Conservation (phyloP, 2,329 filamentous ascomycete genomes). For the Nakataea oryzae region DNA sequence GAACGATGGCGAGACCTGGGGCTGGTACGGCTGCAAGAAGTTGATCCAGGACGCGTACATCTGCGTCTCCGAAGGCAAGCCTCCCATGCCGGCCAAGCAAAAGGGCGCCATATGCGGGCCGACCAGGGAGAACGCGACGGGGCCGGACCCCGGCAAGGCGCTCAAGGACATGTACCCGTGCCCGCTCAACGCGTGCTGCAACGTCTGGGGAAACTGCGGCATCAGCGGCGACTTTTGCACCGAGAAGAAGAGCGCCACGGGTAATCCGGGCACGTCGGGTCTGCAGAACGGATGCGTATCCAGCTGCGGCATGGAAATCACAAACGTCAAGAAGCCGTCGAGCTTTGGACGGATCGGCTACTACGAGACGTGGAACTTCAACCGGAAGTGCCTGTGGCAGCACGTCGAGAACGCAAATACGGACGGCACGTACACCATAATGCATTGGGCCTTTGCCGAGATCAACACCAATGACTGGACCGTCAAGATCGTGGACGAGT, state of each 20-base stretch:
- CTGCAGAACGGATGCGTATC: constrained; percentile 20
- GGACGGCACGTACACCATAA: constrained; percentile 6
- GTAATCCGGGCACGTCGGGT: constrained; percentile 20
- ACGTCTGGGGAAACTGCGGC: constrained; percentile 6
- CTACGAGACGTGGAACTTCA: constrained; percentile 22
- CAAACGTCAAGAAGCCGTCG: neutral
- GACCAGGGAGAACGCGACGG: constrained; percentile 12
- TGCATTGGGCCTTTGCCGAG: constrained; percentile 21
- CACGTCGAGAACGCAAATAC: constrained; percentile 17
- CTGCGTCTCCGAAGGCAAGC: constrained; percentile 21
- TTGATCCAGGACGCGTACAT: constrained; percentile 16
- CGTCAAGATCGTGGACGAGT: constrained; percentile 10
- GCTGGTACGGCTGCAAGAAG: constrained; percentile 3
- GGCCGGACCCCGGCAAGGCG: constrained; percentile 3
- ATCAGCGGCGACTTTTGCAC: constrained; percentile 23
- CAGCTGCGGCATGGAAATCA: constrained; percentile 23
- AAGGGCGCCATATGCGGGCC: constrained; percentile 23
- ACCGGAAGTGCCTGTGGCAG: constrained; percentile 20
- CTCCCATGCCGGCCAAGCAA: constrained; percentile 21
- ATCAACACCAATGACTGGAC: constrained; percentile 12
- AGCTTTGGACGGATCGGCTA: constrained; percentile 17
- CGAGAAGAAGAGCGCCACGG: constrained; percentile 22
- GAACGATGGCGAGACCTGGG: neutral
- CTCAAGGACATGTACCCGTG: neutral
- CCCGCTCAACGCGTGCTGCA: neutral